Conservation (phyloP, 768 basidiomycete genomes). For the Lactifluus pinguis region DNA sequence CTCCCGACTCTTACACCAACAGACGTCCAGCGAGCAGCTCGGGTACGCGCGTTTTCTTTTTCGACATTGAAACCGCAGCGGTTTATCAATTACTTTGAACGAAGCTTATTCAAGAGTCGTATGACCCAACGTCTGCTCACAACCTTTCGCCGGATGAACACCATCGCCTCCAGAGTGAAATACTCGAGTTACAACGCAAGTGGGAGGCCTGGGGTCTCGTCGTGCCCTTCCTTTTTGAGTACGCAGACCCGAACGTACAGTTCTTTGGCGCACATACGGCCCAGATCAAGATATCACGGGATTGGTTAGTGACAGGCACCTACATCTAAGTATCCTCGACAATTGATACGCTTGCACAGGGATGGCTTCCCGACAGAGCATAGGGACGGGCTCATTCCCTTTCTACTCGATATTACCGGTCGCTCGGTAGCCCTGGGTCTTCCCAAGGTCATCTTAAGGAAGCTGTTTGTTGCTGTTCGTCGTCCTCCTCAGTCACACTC, state of each 20-base stretch:
- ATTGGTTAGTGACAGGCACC: constrained; percentile 54
- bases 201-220: constrained; percentile 82
- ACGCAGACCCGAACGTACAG: constrained; percentile 73
- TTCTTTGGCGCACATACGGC: constrained; percentile 94
- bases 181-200: constrained; percentile 67
- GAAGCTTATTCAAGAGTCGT: constrained; percentile 63
- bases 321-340: not conserved
- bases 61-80: not conserved
- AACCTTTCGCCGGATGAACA: constrained; percentile 48
- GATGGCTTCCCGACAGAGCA: constrained; percentile 62
- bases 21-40: constrained; percentile 50
- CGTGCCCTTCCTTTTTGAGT: constrained; percentile 55
- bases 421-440: constrained; percentile 51
- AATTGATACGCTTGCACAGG: constrained; percentile 34
- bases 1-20: constrained; percentile 43
- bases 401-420: constrained; percentile 62
- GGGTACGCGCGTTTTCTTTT: constrained; percentile 34
- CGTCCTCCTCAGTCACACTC: not conserved
- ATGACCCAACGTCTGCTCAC: constrained; percentile 37
- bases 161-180: constrained; percentile 56
- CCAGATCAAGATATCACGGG: constrained; percentile 88
- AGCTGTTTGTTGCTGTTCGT: constrained; percentile 80
- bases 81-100: not conserved
- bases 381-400: constrained; percentile 46
- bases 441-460: constrained; percentile 69